Evolutionary conservation across 768 basidiomycete genomes (phyloP), one percentile per base, ranked within the genome.

Genomic region (Russula sp.): DNA sequence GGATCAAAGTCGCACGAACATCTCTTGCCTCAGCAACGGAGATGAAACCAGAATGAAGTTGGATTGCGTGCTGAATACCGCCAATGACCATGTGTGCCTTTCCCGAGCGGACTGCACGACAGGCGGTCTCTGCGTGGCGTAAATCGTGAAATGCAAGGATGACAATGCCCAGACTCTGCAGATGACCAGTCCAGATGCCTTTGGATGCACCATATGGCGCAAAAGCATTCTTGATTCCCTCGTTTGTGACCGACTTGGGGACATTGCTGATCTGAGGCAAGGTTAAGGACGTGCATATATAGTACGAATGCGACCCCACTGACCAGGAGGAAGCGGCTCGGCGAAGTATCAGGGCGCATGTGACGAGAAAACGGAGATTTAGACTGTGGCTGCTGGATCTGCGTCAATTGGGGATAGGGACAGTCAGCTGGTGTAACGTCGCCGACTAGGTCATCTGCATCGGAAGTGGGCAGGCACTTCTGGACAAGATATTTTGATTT

Each of bases 291-390:
- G 34, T 0, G 42, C 45, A 57, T n/a, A 56, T 47, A 39, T 7
- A 20, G 9, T 20, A 4, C 5, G 18, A 5, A 3, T 32, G 27
- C 13, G 47, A 37, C 31, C 3, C 18, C 20, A 62, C 71, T 62
- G 20, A 71, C 71, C 63, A 68, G 62, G 22, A 70, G 66, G 70
- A 68, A 62, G 73, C 75, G 53, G 67, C 73, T 67, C 69, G 73
- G 69, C 6, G 49, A 40, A 20, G 66, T 47, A 31, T 63, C 55
- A 34, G 35, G 42, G 11, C 55, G 47, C 14, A 48, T 22, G 55
- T 40, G 53, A n/a, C 48, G 39, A 37, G 52, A 42, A 27, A 55
- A 51, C 4, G 62, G 49, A 27, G 52, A 42, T 5, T 35, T 52
- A 1, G 54, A 44, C 32, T 54, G 48, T 18, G 47, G 40, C 37